Evolutionary conservation across 2,329 filamentous ascomycete species (phyloP).

Genomic region (Curvularia sp.): DNA sequence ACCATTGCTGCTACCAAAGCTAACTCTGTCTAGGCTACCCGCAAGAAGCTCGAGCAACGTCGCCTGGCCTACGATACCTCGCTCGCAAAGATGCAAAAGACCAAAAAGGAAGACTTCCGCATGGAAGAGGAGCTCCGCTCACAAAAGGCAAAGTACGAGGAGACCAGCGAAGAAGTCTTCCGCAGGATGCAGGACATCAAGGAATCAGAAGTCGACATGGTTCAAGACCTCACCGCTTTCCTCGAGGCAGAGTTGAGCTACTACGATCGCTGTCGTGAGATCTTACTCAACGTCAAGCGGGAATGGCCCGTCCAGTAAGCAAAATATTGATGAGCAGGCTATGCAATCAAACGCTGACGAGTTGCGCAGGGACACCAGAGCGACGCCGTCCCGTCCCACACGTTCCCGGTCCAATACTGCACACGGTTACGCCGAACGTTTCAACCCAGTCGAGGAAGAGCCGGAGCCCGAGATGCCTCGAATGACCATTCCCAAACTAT

Average conservation of each 20-base stretch:
- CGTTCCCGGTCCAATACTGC: slow-evolving; percentile 69
- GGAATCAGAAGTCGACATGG: slow-evolving; percentile 83
- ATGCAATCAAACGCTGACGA: slow-evolving; percentile 26
- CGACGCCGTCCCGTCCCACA: slow-evolving; percentile 49
- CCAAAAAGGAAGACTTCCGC: slow-evolving; percentile 91
- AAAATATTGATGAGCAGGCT: slow-evolving; percentile 3
- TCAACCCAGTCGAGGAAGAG: slow-evolving; percentile 65
- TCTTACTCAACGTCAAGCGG: slow-evolving; percentile 72
- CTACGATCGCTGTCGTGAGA: slow-evolving; percentile 87
- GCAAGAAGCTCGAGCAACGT: slow-evolving; percentile 92
- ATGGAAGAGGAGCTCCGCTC: slow-evolving; percentile 90
- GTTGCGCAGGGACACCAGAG: slow-evolving; percentile 32
- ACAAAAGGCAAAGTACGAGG: slow-evolving; percentile 95
- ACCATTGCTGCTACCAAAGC: slow-evolving; percentile 1
- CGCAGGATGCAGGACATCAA: slow-evolving; percentile 96
- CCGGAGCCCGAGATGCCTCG: slow-evolving; percentile 59
- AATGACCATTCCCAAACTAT: slow-evolving; percentile 52
- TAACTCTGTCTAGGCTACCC: slow-evolving; percentile 64
- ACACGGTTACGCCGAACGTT: slow-evolving; percentile 67
- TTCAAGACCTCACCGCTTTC: slow-evolving; percentile 79
- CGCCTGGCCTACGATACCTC: slow-evolving; percentile 91
- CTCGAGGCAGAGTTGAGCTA: slow-evolving; percentile 89
- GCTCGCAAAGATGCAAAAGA: slow-evolving; percentile 88
- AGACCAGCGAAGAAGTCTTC: slow-evolving; percentile 88
- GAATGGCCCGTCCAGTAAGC: slow-evolving; percentile 71